Percentiles rank a stretch among this genome's conserved stretches.
phyloP scores from a whole-genome alignment of 2,329 filamentous ascomycete genomes.

The Paraphoma sp. region DNA sequence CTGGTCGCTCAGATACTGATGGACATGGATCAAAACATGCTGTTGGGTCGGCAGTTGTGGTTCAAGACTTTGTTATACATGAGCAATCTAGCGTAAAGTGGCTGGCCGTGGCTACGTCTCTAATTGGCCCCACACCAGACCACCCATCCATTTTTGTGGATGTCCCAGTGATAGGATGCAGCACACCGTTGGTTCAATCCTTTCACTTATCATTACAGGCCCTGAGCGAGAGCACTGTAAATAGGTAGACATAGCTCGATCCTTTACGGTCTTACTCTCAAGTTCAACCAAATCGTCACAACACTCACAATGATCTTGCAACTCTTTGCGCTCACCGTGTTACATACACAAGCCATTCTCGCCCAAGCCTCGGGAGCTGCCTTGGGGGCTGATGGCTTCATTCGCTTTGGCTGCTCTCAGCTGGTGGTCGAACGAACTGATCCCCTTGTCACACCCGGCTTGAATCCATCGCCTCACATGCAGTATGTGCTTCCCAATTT shows the following conservation, averaged over 20 bases:
- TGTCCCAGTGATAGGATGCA: background rate
- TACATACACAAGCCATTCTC: slow-evolving; percentile 10
- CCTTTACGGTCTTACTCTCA: background rate
- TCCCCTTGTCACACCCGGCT: slow-evolving; percentile 37
- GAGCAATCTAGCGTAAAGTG: background rate
- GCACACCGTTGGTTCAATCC: background rate
- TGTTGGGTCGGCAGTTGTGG: no score
- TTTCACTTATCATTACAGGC: background rate
- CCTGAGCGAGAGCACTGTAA: background rate
- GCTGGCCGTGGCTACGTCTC: background rate
- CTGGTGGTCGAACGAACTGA: slow-evolving; percentile 30
- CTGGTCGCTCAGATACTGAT: no score
- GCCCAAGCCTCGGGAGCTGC: slow-evolving; percentile 2
- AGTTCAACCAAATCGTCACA: background rate
- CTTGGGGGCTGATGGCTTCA: slow-evolving; percentile 11
- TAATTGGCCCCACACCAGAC: background rate
- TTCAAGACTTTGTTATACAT: background rate
- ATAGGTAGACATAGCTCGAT: background rate
- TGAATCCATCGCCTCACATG: slow-evolving; percentile 24
- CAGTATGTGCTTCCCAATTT: slow-evolving; percentile 6
- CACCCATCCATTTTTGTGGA: background rate
- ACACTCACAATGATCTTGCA: slow-evolving; percentile 7
- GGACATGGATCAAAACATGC: no score
- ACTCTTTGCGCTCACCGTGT: slow-evolving; percentile 5
- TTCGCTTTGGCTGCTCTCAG: slow-evolving; percentile 29